These are phyloP conservation scores for Mortierella sp. DNA, from an alignment of 371 early-diverging fungal genomes.

Conservation along the genomic window DNA sequence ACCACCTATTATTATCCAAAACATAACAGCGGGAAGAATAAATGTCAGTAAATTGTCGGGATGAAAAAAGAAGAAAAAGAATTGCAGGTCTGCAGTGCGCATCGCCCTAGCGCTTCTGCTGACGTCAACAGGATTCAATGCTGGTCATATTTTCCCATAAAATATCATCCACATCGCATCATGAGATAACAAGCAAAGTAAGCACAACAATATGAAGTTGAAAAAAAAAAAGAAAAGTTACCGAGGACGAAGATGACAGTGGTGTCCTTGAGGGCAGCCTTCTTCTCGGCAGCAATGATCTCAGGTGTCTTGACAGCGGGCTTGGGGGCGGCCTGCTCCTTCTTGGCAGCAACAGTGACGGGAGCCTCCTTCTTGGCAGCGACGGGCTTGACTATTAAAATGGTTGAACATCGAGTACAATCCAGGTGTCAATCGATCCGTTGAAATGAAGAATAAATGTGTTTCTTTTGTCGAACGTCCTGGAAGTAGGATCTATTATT, in stretches of 20 bases:
- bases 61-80: background rate
- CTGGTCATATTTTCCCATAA: background rate
- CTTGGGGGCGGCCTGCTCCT: constrained; percentile 13
- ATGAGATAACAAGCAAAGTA: background rate
- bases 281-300: constrained; percentile 28
- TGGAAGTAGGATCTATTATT: too few species aligned
- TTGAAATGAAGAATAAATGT: background rate
- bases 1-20: constrained; percentile 68
- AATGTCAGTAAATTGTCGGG: background rate
- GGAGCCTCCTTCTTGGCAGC: constrained; percentile 32
- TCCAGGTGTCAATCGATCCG: background rate
- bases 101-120: background rate
- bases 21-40: background rate
- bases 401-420: background rate
- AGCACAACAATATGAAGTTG: background rate
- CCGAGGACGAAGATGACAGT: constrained; percentile 86
- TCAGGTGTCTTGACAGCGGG: constrained; percentile 11
- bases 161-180: background rate
- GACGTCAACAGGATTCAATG: background rate
- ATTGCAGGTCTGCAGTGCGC: background rate
- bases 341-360: constrained; percentile 17
- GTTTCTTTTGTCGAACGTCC: background rate
- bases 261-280: constrained; percentile 59
- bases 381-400: constrained; percentile 8
- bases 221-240: constrained; percentile 33